Conservation (phyloP, 2,329 filamentous ascomycete species). For the Pseudocercospora eumusae region DNA sequence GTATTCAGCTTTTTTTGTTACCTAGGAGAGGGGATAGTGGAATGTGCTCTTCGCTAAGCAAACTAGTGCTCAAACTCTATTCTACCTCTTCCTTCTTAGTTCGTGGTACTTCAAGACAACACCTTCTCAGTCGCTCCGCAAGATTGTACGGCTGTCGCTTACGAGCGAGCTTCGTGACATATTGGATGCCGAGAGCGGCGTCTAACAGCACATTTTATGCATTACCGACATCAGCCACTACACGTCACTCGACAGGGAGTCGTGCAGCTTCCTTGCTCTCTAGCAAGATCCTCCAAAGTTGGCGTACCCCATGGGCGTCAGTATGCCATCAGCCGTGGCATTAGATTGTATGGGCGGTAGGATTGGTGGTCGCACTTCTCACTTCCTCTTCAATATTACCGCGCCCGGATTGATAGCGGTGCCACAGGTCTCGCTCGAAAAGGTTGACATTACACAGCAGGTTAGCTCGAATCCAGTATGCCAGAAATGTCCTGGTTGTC, state of each 20-base stretch:
- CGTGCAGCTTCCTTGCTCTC: slow-evolving; percentile 18
- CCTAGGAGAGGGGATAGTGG: no score
- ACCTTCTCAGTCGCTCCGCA: no score
- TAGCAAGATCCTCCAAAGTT: slow-evolving; percentile 13
- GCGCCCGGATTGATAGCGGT: neutral
- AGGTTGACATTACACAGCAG: neutral
- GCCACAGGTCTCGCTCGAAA: neutral
- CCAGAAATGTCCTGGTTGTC: slow-evolving; percentile 31
- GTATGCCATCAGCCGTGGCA: slow-evolving; percentile 17
- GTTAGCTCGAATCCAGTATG: neutral
- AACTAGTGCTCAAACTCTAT: no score
- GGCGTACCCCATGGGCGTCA: slow-evolving; percentile 13
- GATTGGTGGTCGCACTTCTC: neutral
- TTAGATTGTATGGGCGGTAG: slow-evolving; percentile 11
- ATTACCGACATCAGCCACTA: no score
- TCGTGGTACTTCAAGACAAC: no score
- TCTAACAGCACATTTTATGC: no score
- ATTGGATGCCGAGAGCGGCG: no score
- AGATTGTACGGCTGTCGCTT: no score
- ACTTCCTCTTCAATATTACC: neutral
- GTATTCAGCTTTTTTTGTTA: no score
- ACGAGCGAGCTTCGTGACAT: no score
- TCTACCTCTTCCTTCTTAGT: no score
- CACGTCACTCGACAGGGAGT: slow-evolving; percentile 17
- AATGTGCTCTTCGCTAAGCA: no score